Evolutionary conservation across 2,329 filamentous ascomycete genomes (phyloP), one percentile per base, ranked within the genome.

Genomic region (Huntiella abstrusa): DNA sequence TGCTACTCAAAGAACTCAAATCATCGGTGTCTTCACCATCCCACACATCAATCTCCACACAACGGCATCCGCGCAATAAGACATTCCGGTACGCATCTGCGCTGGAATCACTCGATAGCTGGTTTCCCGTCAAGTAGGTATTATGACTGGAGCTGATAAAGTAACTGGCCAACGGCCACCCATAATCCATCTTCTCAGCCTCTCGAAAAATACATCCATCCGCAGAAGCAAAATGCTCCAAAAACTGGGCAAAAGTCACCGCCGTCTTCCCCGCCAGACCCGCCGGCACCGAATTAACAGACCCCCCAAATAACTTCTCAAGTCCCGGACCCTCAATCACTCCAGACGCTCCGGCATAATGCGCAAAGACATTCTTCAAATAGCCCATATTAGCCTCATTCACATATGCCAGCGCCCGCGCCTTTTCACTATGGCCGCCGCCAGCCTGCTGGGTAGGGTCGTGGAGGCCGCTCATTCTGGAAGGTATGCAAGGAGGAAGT

Each of bases 71-170:
- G 44, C 83, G 77, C 54, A 85, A 73, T 48, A 95, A 66, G 7
- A 87, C 84, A 43, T 79, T 79, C 53, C 84, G 84, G 65, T 95
- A 95, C 2, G 83, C 82, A 53, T 86, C 82, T 0, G 84, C 85
- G 58, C 86, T 92, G 45, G 85, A 91, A 51, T 81, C 76, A 54
- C 85, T 88, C 50, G 75, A 84, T 11, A 94, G 75, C 64, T 95
- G 87, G 57, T 88, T 83, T 17, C 87, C 87, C 1, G 86, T 75
- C 16, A 95, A 73, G 55, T 95, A 95, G 0, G 87, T 95, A 62
- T 95, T 95, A 68, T 95, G 87, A 48, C 86, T 94, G 55, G 84
- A 93, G 52, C 80, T 92, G 58, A 95, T 84, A 62, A 85, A 94
- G 62, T 95, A 95, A 62, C 85, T 86, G 49, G 85, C 82, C 52